Conservation (phyloP, 2,329 filamentous ascomycete species). For the Penicillium paneum region DNA sequence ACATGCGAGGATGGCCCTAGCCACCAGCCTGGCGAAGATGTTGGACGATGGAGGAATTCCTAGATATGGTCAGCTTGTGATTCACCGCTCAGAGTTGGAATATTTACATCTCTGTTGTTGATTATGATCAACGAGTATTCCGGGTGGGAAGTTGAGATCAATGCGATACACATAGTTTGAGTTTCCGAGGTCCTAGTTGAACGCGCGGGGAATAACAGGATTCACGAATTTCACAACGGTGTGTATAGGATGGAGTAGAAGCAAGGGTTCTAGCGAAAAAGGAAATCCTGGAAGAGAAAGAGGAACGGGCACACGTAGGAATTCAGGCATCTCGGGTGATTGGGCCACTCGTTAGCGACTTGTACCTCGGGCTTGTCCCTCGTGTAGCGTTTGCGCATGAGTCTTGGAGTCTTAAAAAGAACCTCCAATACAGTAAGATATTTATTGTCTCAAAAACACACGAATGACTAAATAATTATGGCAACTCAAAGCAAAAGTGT, state of each 20-base stretch:
- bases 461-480: neutral
- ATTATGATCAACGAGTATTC: slow-evolving; percentile 70
- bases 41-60: slow-evolving; percentile 63
- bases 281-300: neutral
- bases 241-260: neutral
- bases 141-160: slow-evolving; percentile 72
- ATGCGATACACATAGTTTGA: slow-evolving; percentile 68
- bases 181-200: slow-evolving; percentile 32
- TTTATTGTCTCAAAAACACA: neutral
- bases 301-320: neutral
- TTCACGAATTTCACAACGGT: neutral
- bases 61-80: slow-evolving; percentile 27
- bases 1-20: slow-evolving; percentile 53
- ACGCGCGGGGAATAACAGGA: neutral
- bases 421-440: neutral
- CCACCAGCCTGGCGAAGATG: slow-evolving; percentile 60
- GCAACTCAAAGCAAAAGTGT: neutral
- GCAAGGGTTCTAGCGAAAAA: neutral
- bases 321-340: slow-evolving; percentile 1
- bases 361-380: neutral
- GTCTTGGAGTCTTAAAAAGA: neutral
- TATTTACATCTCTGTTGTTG: slow-evolving; percentile 68
- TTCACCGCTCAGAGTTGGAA: neutral
- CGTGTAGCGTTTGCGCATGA: neutral
- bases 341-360: neutral